Evolutionary conservation across 2,329 filamentous ascomycete genomes (phyloP).

Genomic region (Pseudocercospora macadamiae): DNA sequence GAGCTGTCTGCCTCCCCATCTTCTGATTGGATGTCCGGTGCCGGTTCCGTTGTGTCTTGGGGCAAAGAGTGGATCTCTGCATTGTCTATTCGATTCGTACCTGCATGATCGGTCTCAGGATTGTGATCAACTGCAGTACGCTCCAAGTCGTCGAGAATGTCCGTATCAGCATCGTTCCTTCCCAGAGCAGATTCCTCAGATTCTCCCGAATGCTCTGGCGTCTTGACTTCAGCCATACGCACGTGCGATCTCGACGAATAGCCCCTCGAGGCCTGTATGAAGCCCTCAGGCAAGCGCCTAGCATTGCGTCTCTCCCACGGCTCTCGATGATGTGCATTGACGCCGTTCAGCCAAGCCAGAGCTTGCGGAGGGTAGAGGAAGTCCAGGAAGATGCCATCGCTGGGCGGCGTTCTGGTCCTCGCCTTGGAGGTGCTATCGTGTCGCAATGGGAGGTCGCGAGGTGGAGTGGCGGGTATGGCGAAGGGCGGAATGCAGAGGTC

Average conservation of each 20-base stretch:
- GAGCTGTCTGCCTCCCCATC: too few species aligned
- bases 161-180: too few species aligned
- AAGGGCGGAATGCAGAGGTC: conserved; percentile 46
- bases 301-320: conserved; percentile 34
- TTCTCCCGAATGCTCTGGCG: not conserved
- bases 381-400: conserved; percentile 43
- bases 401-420: too few species aligned
- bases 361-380: conserved; percentile 54
- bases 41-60: too few species aligned
- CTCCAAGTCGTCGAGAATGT: too few species aligned
- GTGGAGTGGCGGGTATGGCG: not conserved
- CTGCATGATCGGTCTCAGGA: not conserved
- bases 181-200: too few species aligned
- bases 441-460: conserved; percentile 16
- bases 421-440: too few species aligned
- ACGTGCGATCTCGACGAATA: conserved; percentile 30
- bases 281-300: conserved; percentile 29
- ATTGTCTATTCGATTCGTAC: not conserved
- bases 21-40: too few species aligned
- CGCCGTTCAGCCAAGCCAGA: conserved; percentile 41
- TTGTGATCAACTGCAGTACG: too few species aligned
- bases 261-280: conserved; percentile 31
- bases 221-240: not conserved
- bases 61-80: not conserved
- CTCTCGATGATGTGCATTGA: conserved; percentile 28